Percentiles rank a stretch among this genome's conserved stretches.
These are phyloP conservation scores for Microdochium bolleyi DNA, from an alignment of 2,329 filamentous ascomycete species.

Conservation along the genomic window DNA sequence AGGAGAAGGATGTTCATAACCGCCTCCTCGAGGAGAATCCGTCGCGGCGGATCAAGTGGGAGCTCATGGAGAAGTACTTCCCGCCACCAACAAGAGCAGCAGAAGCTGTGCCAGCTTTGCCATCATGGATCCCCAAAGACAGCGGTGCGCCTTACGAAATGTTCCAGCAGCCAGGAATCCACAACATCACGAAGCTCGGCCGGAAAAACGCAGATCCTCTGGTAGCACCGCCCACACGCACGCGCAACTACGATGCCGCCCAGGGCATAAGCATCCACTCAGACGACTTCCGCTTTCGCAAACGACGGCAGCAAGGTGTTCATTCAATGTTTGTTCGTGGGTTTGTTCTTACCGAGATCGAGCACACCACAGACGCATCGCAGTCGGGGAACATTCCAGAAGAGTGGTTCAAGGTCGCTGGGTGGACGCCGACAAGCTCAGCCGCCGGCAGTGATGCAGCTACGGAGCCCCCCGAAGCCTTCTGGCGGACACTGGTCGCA, in stretches of 20 bases:
- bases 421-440: constrained; percentile 5
- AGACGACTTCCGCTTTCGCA: constrained; percentile 13
- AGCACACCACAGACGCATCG: constrained; percentile 6
- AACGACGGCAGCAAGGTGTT: constrained; percentile 8
- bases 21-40: background rate
- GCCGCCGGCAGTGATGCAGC: constrained; percentile 1
- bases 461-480: constrained; percentile 12
- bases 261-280: constrained; percentile 11
- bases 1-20: background rate
- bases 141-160: constrained; percentile 15
- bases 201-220: constrained; percentile 25
- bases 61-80: background rate
- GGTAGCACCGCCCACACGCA: constrained; percentile 17
- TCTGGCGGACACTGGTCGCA: constrained; percentile 16
- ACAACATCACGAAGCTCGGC: constrained; percentile 12
- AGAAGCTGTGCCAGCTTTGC: constrained; percentile 9
- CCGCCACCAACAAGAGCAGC: background rate
- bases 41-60: background rate
- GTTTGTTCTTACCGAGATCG: constrained; percentile 17
- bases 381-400: constrained; percentile 13
- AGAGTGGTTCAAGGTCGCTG: constrained; percentile 11
- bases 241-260: constrained; percentile 21
- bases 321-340: constrained; percentile 23
- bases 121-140: constrained; percentile 19
- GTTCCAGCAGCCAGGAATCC: constrained; percentile 10